Conservation (phyloP, 2,329 filamentous ascomycete species). For the Epichloe sylvatica region DNA sequence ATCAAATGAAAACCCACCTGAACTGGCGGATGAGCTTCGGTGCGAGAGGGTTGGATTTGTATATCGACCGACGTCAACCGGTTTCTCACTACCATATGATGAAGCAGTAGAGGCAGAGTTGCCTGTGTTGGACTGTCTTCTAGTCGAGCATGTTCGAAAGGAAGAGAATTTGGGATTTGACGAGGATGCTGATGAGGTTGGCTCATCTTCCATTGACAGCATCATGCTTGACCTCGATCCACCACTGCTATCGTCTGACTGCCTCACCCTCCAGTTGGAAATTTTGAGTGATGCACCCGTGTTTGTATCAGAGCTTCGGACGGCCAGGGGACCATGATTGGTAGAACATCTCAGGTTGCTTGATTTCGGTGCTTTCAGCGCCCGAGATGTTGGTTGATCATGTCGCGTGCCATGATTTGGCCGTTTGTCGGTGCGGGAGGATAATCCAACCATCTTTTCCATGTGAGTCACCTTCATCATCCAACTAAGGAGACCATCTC, state of each 20-base stretch:
- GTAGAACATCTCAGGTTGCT: background rate
- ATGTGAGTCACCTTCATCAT: background rate
- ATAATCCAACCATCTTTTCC: background rate
- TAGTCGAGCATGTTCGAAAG: background rate
- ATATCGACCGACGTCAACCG: background rate
- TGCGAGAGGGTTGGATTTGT: background rate
- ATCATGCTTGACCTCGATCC: background rate
- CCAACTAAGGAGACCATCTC: too few relatives aligned
- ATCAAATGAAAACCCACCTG: background rate
- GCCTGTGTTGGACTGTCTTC: background rate
- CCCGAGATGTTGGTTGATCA: background rate
- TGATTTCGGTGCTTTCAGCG: background rate
- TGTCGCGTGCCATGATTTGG: background rate
- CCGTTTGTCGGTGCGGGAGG: background rate
- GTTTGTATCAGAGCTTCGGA: background rate
- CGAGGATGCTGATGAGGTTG: background rate
- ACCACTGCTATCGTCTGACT: background rate
- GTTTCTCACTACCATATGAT: background rate
- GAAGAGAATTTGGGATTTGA: background rate
- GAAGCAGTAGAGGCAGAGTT: background rate
- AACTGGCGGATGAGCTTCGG: background rate
- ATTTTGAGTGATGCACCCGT: constrained; percentile 1
- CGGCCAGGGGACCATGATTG: background rate
- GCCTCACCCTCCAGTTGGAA: constrained; percentile 4
- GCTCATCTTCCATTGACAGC: background rate